Conservation (phyloP, 371 early-diverging fungal species). For the Mortierella sp. region DNA sequence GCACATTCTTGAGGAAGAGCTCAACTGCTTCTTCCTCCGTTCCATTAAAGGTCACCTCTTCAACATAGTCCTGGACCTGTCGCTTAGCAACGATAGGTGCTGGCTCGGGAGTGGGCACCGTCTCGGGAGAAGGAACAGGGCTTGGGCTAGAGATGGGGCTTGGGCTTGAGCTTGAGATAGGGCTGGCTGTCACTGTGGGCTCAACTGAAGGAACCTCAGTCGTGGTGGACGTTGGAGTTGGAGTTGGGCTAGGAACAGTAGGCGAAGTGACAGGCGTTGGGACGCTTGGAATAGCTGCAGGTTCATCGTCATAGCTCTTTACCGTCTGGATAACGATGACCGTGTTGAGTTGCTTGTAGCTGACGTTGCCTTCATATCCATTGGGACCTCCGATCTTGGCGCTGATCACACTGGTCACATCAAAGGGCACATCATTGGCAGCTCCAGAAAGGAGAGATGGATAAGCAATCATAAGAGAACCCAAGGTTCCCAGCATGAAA, state of each 20-base stretch:
- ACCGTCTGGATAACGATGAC: constrained; percentile 11
- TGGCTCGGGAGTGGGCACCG: background rate
- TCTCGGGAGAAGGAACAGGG: background rate
- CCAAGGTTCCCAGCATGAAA: constrained; percentile 4
- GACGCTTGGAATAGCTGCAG: background rate
- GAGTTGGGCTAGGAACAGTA: background rate
- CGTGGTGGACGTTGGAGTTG: background rate
- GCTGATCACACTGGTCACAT: constrained; percentile 27
- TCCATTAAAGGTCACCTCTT: no score
- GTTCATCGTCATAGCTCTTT: background rate
- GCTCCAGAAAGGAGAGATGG: constrained; percentile 2
- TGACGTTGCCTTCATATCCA: constrained; percentile 17
- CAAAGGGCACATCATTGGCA: constrained; percentile 19
- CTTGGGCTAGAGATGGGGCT: background rate
- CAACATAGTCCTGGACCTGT: no score
- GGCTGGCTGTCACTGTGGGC: no score
- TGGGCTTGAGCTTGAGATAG: background rate
- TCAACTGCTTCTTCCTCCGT: no score
- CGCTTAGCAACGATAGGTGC: no score
- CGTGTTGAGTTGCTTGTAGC: constrained; percentile 4
- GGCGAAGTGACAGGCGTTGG: no score
- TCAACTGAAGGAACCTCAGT: background rate
- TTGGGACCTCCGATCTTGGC: constrained; percentile 14
- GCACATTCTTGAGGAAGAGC: no score
- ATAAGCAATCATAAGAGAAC: constrained; percentile 7